These are phyloP conservation scores for Pyrenochaeta sp. DNA, from an alignment of 2,329 filamentous ascomycete species.

Conservation along the genomic window DNA sequence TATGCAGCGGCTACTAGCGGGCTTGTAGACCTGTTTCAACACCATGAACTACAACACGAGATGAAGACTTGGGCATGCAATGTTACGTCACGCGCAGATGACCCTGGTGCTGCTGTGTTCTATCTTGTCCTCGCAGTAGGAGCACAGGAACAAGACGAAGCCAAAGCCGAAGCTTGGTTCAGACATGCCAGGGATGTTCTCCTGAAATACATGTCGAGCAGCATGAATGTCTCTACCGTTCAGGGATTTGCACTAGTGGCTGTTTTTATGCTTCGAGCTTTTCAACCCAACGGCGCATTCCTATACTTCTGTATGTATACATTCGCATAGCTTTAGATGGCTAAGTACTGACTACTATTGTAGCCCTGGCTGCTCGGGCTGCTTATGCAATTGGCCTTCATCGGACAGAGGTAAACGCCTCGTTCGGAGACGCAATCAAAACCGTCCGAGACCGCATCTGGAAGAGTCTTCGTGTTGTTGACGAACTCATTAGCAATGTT, in stretches of 20 bases:
- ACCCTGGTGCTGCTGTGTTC: constrained; percentile 57
- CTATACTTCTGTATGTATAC: constrained; percentile 55
- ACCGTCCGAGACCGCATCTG: constrained; percentile 58
- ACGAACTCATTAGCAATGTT: constrained; percentile 60
- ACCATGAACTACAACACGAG: constrained; percentile 40
- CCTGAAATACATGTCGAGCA: constrained; percentile 56
- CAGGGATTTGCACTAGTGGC: constrained; percentile 61
- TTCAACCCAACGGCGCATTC: constrained; percentile 61
- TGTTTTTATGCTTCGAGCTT: constrained; percentile 61
- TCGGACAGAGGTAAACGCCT: constrained; percentile 59
- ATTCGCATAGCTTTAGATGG: too few species aligned
- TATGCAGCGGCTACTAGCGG: constrained; percentile 58
- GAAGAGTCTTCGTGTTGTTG: constrained; percentile 61
- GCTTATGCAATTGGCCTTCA: constrained; percentile 62
- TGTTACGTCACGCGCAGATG: constrained; percentile 35
- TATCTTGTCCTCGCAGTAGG: constrained; percentile 61
- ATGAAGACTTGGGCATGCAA: constrained; percentile 35
- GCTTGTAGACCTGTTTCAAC: constrained; percentile 58
- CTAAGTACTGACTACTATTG: too few species aligned
- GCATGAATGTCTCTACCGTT: constrained; percentile 59
- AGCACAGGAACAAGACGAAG: constrained; percentile 53
- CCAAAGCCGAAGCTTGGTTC: constrained; percentile 57
- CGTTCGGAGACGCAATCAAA: constrained; percentile 54
- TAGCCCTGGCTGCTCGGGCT: constrained; percentile 57
- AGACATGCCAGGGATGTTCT: constrained; percentile 54